Base-by-base conservation (phyloP, 352 stramenopile genomes). In the Thraustochytrium striatum region DNA sequence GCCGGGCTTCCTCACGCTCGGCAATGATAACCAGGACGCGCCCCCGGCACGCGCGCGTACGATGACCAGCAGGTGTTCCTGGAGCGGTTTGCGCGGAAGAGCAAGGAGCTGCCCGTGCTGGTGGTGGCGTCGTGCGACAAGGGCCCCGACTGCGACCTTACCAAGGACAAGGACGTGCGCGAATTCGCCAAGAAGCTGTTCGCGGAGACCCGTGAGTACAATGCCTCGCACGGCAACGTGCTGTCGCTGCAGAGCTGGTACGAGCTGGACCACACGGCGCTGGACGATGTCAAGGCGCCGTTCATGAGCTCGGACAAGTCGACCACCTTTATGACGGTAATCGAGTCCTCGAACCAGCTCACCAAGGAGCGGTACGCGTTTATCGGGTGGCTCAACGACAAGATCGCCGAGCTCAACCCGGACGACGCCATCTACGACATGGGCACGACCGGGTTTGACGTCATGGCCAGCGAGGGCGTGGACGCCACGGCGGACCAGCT, bases 371-470 rank as follows among this genome's bases (percentile, higher is more conserved):
- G 47, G 16, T 25, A 55, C 47, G 47, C 16, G 16, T 55, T 55
- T 25, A 21, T 55, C 16, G 25, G 25, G 25, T 55, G 47, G 47
- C 47, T 55, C 16, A 55, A 21, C 16, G 47, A 55, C 16, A 25
- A 55, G 47, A 55, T 55, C 25, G 25, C 25, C 16, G 47, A 55
- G 47, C 19, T 70, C 13, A 75, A 75, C 52, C 65, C 65, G 25
- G 52, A 75, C 36, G 9, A 39, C 7, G 21, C 65, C n/a, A 39
- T 19, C 44, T 75, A 75, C 47, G 25, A 61, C 8, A 75, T 75
- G n/a, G 65, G 65, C 35, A 28, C 68, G 11, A 75, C 65, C 21
- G 65, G 65, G 25, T 68, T 38, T 7, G 65, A 75, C 65, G 32
- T 43, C 11, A 75, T 75, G 65, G 2, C 44, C 3, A 9, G 52